Percentiles rank a stretch among this genome's conserved stretches.
phyloP scores from a whole-genome alignment of 192 early-diverging fungal genomes.

The Backusella tarrabulga region DNA sequence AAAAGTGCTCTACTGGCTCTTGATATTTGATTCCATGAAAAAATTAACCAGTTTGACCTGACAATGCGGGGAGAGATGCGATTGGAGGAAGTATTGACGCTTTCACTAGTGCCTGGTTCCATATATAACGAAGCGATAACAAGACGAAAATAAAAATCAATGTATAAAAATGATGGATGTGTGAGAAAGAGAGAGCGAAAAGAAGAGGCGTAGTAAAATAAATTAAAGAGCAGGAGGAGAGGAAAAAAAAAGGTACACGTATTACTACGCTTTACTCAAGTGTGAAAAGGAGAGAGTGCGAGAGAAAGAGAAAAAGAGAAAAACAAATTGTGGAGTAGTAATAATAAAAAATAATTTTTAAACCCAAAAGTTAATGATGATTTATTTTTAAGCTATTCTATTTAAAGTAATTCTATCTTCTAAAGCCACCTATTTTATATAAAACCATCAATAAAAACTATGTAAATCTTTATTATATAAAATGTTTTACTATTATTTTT shows the following conservation, averaged over 20 bases:
- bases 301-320: not conserved
- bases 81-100: not conserved
- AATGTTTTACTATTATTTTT: not conserved
- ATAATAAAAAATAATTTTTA: not conserved
- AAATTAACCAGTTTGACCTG: not conserved
- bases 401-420: not conserved
- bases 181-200: not conserved
- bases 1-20: not conserved
- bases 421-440: not conserved
- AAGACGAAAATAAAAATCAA: not conserved
- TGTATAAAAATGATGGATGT: not conserved
- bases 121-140: not conserved
- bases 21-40: constrained; percentile 14
- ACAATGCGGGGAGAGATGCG: not conserved
- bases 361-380: not conserved
- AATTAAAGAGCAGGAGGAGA: not conserved
- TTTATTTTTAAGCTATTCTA: not conserved
- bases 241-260: not conserved
- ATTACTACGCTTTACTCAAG: not conserved
- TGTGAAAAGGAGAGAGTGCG: not conserved
- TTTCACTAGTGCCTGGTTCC: not conserved
- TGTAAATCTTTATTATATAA: not conserved
- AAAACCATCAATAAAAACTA: not conserved
- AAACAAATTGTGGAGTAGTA: not conserved
- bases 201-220: not conserved